Percentiles rank a stretch among this genome's conserved stretches.
Evolutionary conservation across 208 protist genomes (phyloP).

Genomic region (Leptomonas seymouri): DNA sequence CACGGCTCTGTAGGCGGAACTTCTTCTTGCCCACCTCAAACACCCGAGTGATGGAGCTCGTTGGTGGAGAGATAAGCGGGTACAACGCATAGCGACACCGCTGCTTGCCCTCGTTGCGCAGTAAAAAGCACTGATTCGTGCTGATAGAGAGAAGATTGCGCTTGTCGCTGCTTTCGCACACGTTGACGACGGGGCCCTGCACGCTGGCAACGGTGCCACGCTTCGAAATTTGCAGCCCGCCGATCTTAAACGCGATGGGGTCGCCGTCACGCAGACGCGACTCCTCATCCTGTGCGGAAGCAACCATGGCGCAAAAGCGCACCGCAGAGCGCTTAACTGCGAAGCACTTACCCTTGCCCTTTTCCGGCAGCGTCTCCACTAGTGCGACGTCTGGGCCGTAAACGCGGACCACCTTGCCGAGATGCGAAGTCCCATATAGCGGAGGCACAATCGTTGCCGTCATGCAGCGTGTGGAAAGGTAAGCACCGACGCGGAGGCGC

Average conservation of each 20-base stretch:
- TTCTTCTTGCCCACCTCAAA: conserved; percentile 89
- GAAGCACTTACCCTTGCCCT: conserved; percentile 30
- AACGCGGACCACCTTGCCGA: conserved; percentile 63
- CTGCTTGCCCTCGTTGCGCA: conserved; percentile 74
- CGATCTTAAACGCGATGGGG: conserved; percentile 59
- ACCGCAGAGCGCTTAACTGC: conserved; percentile 70
- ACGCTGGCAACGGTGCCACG: conserved; percentile 52
- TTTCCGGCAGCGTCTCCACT: conserved; percentile 59
- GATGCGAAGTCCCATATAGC: conserved; percentile 67
- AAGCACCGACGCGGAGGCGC: conserved; percentile 66
- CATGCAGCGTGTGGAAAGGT: conserved; percentile 70
- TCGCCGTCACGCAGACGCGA: conserved; percentile 44
- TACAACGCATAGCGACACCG: conserved; percentile 47
- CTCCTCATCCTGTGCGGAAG: conserved; percentile 21
- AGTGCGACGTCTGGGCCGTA: conserved; percentile 67
- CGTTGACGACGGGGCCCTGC: conserved; percentile 42
- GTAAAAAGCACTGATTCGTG: conserved; percentile 61
- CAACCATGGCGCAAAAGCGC: conserved; percentile 74
- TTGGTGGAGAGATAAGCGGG: conserved; percentile 61
- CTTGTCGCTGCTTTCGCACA: conserved; percentile 67
- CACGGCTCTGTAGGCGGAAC: conserved; percentile 66
- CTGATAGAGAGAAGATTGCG: conserved; percentile 54
- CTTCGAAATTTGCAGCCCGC: conserved; percentile 62
- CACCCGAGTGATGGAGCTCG: conserved; percentile 57
- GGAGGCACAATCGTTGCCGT: conserved; percentile 75